These are phyloP conservation scores for Vitis hybrid DNA, from an alignment of 177 flowering plant species.

Conservation along the genomic window DNA sequence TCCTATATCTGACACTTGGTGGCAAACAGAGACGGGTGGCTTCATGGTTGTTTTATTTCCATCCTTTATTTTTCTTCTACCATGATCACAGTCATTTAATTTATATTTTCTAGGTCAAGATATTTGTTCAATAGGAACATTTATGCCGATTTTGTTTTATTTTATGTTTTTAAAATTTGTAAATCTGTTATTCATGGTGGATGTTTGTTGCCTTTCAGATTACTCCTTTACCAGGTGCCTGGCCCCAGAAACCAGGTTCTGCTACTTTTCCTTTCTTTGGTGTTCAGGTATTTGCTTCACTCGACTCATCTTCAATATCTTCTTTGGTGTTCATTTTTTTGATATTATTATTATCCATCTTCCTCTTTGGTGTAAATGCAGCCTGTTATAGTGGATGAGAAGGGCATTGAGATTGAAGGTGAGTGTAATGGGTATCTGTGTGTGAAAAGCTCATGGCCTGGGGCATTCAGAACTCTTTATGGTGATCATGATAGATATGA, in stretches of 20 bases:
- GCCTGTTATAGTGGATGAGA: conserved; percentile 98
- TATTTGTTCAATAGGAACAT: not conserved
- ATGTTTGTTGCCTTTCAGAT: conserved; percentile 51
- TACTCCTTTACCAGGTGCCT: conserved; percentile 97
- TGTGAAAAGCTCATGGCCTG: conserved; percentile 92
- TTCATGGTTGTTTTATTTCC: conserved; percentile 63
- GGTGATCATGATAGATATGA: conserved; percentile 99
- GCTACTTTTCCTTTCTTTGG: conserved; percentile 99
- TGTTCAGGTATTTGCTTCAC: conserved; percentile 60
- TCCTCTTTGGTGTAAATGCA: conserved; percentile 28
- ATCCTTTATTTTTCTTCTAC: not conserved
- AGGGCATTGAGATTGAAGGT: conserved; percentile 91
- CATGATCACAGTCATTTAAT: not conserved
- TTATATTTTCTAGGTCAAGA: not conserved
- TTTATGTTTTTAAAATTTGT: not conserved
- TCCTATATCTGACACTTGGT: conserved; percentile 99
- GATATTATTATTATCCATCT: not conserved
- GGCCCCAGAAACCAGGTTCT: conserved; percentile 99
- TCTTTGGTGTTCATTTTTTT: not conserved
- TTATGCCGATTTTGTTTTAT: not conserved
- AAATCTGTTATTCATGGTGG: conserved; percentile 6
- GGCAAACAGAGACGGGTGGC: conserved; percentile 99
- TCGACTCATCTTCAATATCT: not conserved
- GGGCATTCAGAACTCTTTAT: conserved; percentile 94
- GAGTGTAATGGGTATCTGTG: conserved; percentile 97